phyloP scores from a whole-genome alignment of 1,284 basidiomycete species.

The Phylloporus sp. region DNA sequence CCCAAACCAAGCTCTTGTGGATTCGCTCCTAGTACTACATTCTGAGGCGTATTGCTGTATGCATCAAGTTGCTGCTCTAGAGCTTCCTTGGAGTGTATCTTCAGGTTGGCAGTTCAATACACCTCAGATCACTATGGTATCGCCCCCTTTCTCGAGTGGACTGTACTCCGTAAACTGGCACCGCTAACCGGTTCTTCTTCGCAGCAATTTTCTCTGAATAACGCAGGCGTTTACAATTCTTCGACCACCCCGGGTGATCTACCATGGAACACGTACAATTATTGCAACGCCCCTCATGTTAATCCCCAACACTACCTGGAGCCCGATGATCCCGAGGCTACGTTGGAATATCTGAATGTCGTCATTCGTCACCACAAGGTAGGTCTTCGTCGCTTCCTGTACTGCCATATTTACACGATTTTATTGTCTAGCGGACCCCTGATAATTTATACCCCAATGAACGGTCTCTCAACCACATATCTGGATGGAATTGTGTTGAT shows the following conservation, averaged over 20 bases:
- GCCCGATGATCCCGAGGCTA: slow-evolving; percentile 37
- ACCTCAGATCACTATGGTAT: slow-evolving; percentile 24
- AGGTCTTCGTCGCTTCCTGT: background rate
- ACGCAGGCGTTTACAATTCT: slow-evolving; percentile 47
- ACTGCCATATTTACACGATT: background rate
- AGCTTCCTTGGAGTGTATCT: background rate
- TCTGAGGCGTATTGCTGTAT: background rate
- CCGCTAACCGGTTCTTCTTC: background rate
- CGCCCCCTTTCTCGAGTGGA: background rate
- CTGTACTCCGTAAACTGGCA: background rate
- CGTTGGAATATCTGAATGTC: slow-evolving; percentile 51
- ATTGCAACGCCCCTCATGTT: slow-evolving; percentile 63
- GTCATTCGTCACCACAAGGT: slow-evolving; percentile 60
- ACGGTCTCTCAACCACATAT: slow-evolving; percentile 49
- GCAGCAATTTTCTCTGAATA: slow-evolving; percentile 15
- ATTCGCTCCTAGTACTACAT: background rate
- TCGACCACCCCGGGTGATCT: slow-evolving; percentile 49
- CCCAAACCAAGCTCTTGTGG: background rate
- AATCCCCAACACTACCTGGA: slow-evolving; percentile 47
- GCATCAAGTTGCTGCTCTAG: background rate
- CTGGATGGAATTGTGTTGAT: slow-evolving; percentile 51
- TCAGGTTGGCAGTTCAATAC: slow-evolving; percentile 1
- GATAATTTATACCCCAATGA: slow-evolving; percentile 56
- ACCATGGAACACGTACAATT: slow-evolving; percentile 62
- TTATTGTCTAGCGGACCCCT: slow-evolving; percentile 30